Conservation (phyloP, 2,329 filamentous ascomycete genomes). For the Alternaria burnsii region DNA sequence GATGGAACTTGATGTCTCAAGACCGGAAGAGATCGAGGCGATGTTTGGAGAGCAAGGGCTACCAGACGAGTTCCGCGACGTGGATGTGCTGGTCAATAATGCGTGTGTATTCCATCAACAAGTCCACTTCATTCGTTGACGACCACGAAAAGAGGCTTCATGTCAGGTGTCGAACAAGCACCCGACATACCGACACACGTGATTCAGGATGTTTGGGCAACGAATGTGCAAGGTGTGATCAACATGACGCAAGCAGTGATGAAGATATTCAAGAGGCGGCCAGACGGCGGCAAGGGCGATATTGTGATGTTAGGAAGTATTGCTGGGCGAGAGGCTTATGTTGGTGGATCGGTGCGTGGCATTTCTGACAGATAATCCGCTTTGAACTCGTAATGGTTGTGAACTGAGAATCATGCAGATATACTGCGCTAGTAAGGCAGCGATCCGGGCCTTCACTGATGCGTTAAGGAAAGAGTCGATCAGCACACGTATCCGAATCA, state of each 20-base stretch:
- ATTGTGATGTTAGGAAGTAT: slow-evolving; percentile 94
- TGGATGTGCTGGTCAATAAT: slow-evolving; percentile 92
- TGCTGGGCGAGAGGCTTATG: slow-evolving; percentile 82
- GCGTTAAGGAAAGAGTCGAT: slow-evolving; percentile 82
- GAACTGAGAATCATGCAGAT: slow-evolving; percentile 16
- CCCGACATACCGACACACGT: slow-evolving; percentile 82
- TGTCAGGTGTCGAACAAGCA: slow-evolving; percentile 83
- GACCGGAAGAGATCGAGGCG: slow-evolving; percentile 71
- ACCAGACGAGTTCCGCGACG: slow-evolving; percentile 80
- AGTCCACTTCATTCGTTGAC: not conserved
- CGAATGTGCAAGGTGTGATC: slow-evolving; percentile 91
- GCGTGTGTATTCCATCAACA: slow-evolving; percentile 67
- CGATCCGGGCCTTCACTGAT: slow-evolving; percentile 82
- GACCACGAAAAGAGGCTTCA: slow-evolving; percentile 70
- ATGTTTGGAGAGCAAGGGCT: slow-evolving; percentile 70
- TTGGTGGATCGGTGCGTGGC: slow-evolving; percentile 67
- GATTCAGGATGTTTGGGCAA: slow-evolving; percentile 83
- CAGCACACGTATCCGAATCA: slow-evolving; percentile 77
- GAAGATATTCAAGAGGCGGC: slow-evolving; percentile 74
- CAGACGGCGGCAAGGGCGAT: slow-evolving; percentile 79
- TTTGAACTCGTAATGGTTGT: not conserved
- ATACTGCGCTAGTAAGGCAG: slow-evolving; percentile 92
- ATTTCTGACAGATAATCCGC: not conserved
- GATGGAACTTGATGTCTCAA: slow-evolving; percentile 83
- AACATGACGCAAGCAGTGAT: slow-evolving; percentile 93